Evolutionary conservation across 2,329 filamentous ascomycete genomes (phyloP), one percentile per base, ranked within the genome.

Genomic region (Truncatella angustata): DNA sequence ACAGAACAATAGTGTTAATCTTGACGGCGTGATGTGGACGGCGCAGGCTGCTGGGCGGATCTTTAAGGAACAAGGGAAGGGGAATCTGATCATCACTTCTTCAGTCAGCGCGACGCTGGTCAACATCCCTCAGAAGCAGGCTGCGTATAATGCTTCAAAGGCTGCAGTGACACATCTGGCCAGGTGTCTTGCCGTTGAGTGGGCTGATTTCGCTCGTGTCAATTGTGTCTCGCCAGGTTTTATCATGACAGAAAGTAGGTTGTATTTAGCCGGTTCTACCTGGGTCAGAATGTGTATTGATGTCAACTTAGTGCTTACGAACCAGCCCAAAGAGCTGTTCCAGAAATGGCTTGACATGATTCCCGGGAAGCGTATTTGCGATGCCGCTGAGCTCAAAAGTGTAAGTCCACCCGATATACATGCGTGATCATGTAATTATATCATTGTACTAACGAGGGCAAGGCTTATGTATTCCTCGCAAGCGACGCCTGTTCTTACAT

Each of bases 161-260:
- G 37, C 37, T 16, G 37, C n/a, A 3, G 85, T 40, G n/a, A 18
- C 21, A 6, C 91, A 95, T 72, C 70, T 95, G 55, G 94, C 90
- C 49, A 94, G 94, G 73, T 86, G 87, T 24, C 77, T 96, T 53
- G 84, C 86, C 45, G 96, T 96, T 66, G 90, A 96, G 74, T 96
- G 91, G 91, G 84, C 86, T 0, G 69, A 75, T 23, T 90, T 91
- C 4, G 81, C 96, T 56, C 89, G 81, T 1, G 91, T 96, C 49
- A 96, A 96, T 69, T 89, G 88, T 18, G 90, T 96, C 66, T 91
- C 91, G 2, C 91, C 91, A 0, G 91, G 91, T 0, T 96, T 96
- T 70, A 89, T 96, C 60, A 87, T 82, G 45, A 96, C 91, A 16
- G 91, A 96, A 56, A 85, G 37, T 40, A 40, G 6, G 37, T 18